A percentile compares a stretch with the other conserved stretches of the same genome.
Conservation (phyloP, 2,329 filamentous ascomycete genomes). For the Ceratocystis eucalypticola region DNA sequence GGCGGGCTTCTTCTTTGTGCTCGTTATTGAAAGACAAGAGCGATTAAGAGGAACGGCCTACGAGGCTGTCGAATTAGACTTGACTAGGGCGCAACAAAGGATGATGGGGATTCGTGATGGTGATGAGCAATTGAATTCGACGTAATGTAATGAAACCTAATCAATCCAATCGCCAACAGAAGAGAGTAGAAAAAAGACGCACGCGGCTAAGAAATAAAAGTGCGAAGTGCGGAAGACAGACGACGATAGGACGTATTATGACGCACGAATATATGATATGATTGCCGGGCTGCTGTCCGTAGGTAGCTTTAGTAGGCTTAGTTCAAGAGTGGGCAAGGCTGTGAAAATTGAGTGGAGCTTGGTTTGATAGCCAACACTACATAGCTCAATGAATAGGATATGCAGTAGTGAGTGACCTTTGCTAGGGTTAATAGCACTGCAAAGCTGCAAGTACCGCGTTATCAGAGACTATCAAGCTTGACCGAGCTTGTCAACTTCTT, state of each 20-base stretch:
- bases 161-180: not conserved
- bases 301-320: not conserved
- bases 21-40: not conserved
- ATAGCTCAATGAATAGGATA: not conserved
- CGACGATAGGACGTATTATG: constrained; percentile 2
- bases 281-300: not conserved
- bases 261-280: constrained; percentile 5
- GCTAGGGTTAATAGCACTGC: not conserved
- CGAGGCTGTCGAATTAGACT: constrained; percentile 13
- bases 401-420: not conserved
- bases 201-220: not conserved
- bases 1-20: not conserved
- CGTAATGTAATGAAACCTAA: not conserved
- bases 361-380: not conserved
- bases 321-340: not conserved
- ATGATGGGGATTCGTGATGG: not conserved
- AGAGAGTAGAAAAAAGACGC: not conserved
- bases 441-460: not conserved
- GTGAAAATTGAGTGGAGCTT: constrained; percentile 6
- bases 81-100: constrained; percentile 8
- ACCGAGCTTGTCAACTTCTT: not conserved
- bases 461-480: not conserved
- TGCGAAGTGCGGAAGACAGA: not conserved
- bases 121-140: not conserved
- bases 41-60: not conserved